Base-by-base conservation (phyloP, 768 basidiomycete species). In the Psilocybe subaeruginosa region DNA sequence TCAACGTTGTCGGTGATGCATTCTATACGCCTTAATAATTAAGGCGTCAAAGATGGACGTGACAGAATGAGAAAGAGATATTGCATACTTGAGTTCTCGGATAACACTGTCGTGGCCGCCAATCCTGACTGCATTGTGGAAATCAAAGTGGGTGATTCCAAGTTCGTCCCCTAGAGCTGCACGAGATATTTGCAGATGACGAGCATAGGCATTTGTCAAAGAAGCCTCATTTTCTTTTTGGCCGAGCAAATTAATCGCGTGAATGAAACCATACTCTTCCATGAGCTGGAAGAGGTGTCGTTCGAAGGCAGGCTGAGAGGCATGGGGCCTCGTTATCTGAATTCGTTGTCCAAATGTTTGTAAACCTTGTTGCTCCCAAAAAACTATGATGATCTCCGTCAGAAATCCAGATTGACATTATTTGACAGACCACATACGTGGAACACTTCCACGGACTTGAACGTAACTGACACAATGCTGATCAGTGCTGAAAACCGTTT, bases 311-410 rank as follows among this genome's bases (percentile, higher is more conserved):
- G 96, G 96, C 66, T 99, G 97, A 0, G 96, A 96, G 3, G 95
- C 94, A 66, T 93, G 90, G 0, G 97, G 97, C 11, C 96, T 89
- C 11, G 95, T 96, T 63, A 99, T 93, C 71, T 98, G 95, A 45
- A 99, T 94, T 58, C 87, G 86, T 65, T 94, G 95, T 39, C 95
- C 93, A 70, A 99, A 95, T 0, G 97, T 96, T 70, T 96, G 94
- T 43, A 96, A 73, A 29, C 94, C 95, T 75, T 97, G 95, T 70
- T 99, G 97, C 73, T 99, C 97, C 97, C 97, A 99, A 73, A 99
- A 99, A 60, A 99, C 95, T 95, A 70, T 49, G 56, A 58, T 56
- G 48, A 37, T 30, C 65, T 68, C 62, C 64, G 30, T 59, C 54
- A 56, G 51, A 52, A 62, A 56, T 65, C 62, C 33, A 51, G 14